These are phyloP conservation scores for Taphrina betulina DNA, from an alignment of 1,139 yeast species.

Conservation along the genomic window DNA sequence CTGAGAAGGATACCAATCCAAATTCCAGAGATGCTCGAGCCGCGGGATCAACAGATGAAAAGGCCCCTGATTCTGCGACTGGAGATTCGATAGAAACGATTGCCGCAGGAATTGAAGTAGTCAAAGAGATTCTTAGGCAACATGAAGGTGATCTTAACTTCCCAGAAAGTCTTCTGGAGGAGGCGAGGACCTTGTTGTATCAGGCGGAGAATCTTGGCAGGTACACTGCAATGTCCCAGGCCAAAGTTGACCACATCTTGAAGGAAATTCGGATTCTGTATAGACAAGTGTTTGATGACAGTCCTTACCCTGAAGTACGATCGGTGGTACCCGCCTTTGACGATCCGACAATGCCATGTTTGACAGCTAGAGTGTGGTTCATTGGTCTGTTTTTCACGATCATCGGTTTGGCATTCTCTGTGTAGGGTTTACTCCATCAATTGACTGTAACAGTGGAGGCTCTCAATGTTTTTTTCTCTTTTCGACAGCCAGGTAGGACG, in stretches of 20 bases:
- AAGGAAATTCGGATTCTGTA: conserved; percentile 49
- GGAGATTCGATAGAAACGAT: too few species aligned
- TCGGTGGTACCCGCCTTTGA: conserved; percentile 66
- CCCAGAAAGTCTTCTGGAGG: conserved; percentile 28
- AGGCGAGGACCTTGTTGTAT: conserved; percentile 24
- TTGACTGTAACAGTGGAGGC: background rate
- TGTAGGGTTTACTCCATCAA: background rate
- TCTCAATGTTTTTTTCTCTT: background rate
- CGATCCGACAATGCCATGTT: conserved; percentile 57
- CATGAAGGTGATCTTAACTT: conserved; percentile 35
- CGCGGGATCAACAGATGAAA: too few species aligned
- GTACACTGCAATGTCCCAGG: background rate
- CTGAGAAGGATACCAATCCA: too few species aligned
- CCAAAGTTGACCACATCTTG: conserved; percentile 36
- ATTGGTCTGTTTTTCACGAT: conserved; percentile 51
- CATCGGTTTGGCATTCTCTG: conserved; percentile 54
- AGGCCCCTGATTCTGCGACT: too few species aligned
- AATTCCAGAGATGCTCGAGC: too few species aligned
- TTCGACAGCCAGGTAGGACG: conserved; percentile 18
- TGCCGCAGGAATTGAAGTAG: too few species aligned
- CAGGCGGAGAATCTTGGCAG: conserved; percentile 42
- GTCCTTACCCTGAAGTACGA: conserved; percentile 68
- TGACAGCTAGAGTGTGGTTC: conserved; percentile 45
- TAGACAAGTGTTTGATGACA: conserved; percentile 46
- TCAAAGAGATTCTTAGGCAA: conserved; percentile 28